A percentile compares a stretch with the other conserved stretches of the same genome.
phyloP scores from a whole-genome alignment of 2,329 filamentous ascomycete species.

The Aspergillus versicolor region DNA sequence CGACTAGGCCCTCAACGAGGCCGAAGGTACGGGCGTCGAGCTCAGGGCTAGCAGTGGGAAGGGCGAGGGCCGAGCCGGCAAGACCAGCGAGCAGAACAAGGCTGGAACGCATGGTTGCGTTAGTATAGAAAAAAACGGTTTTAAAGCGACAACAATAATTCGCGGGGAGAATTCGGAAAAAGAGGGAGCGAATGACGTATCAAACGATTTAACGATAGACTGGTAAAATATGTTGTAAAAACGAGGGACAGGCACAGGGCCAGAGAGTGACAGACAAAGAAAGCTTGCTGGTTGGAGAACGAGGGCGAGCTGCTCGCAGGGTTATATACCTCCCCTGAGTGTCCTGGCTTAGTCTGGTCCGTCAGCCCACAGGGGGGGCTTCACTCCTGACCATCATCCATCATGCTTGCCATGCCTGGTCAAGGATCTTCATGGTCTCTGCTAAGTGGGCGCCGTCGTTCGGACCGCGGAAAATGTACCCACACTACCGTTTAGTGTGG shows the following conservation, averaged over 20 bases:
- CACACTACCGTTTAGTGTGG: conserved; percentile 19
- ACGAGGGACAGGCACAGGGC: conserved; percentile 18
- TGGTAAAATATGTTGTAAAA: conserved; percentile 26
- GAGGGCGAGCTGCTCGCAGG: conserved; percentile 24
- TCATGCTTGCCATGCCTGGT: not conserved
- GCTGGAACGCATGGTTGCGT: conserved; percentile 24
- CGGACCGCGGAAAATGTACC: conserved; percentile 15
- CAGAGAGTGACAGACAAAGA: conserved; percentile 25
- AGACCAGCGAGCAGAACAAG: conserved; percentile 34
- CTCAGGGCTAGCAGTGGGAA: conserved; percentile 26
- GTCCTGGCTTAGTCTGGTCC: not conserved
- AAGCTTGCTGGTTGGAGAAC: conserved; percentile 16
- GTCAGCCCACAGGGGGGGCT: conserved; percentile 6
- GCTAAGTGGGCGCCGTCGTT: conserved; percentile 19
- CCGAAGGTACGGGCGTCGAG: conserved; percentile 28
- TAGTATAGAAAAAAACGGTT: conserved; percentile 17
- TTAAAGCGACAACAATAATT: conserved; percentile 16
- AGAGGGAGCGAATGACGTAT: conserved; percentile 10
- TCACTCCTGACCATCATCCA: conserved; percentile 7
- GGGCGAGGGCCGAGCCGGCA: conserved; percentile 32
- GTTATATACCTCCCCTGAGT: conserved; percentile 40
- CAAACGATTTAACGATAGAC: conserved; percentile 35
- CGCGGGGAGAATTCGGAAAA: conserved; percentile 1
- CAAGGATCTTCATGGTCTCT: conserved; percentile 24
- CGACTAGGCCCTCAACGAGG: conserved; percentile 22